phyloP scores from a whole-genome alignment of 176 grass and related monocot genomes.

The Sorghum bicolor region Sorghum_bicolor_NCBIv3 NC_012870.2:73640501-73641000 shows the following conservation, averaged over 20 bases:
- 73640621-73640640: neutral
- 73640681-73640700: slow-evolving; percentile 15
- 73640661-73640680: slow-evolving; percentile 3
- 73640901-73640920: neutral
- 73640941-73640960: neutral
- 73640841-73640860: neutral
- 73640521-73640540: neutral
- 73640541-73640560: neutral
- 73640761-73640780: slow-evolving; percentile 10
- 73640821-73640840: neutral
- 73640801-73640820: neutral
- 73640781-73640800: neutral
- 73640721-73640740: neutral
- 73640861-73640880: slow-evolving; percentile 10
- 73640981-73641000: slow-evolving; percentile 33
- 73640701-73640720: slow-evolving; percentile 7
- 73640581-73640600: neutral
- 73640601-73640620: neutral
- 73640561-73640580: neutral
- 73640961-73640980: neutral
- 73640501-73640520: neutral
- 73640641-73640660: neutral
- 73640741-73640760: neutral
- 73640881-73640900: slow-evolving; percentile 14
- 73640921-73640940: slow-evolving; percentile 23